Percentiles rank a stretch among this genome's conserved stretches.
phyloP scores from a whole-genome alignment of 805 yeast genomes.

The Spathaspora boniae region DNA sequence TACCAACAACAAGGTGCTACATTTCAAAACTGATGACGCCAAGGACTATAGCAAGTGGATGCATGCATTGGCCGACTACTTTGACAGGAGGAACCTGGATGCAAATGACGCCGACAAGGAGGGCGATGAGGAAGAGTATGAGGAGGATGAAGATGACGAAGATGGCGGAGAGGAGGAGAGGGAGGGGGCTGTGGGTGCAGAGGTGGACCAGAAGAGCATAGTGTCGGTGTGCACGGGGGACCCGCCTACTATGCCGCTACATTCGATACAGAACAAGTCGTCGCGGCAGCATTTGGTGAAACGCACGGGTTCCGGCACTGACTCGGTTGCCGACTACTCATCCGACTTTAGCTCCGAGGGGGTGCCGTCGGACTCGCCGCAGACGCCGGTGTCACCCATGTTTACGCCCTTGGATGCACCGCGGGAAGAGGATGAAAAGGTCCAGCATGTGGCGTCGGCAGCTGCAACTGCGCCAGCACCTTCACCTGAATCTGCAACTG shows the following conservation, averaged over 20 bases:
- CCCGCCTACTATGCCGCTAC: conserved; percentile 1
- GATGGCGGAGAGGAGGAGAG: conserved; percentile 1
- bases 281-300: background rate
- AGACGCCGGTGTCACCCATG: background rate
- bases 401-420: conserved; percentile 1
- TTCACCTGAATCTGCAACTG: too few relatives aligned
- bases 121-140: conserved; percentile 3
- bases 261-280: conserved; percentile 2
- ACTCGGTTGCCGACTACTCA: background rate
- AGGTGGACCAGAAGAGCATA: background rate
- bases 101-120: conserved; percentile 3
- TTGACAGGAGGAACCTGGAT: background rate
- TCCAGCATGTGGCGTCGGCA: too few relatives aligned
- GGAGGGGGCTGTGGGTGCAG: background rate
- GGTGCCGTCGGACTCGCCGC: background rate
- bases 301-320: background rate
- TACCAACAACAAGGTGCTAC: conserved; percentile 20
- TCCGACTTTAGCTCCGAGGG: conserved; percentile 7
- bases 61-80: conserved; percentile 7
- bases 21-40: conserved; percentile 14
- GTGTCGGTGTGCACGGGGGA: background rate
- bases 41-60: conserved; percentile 16
- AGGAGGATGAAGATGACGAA: background rate
- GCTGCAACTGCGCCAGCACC: too few relatives aligned
- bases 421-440: conserved; percentile 1